Base-by-base conservation (phyloP, 805 yeast species). In the Metschnikowia continentalis region DNA sequence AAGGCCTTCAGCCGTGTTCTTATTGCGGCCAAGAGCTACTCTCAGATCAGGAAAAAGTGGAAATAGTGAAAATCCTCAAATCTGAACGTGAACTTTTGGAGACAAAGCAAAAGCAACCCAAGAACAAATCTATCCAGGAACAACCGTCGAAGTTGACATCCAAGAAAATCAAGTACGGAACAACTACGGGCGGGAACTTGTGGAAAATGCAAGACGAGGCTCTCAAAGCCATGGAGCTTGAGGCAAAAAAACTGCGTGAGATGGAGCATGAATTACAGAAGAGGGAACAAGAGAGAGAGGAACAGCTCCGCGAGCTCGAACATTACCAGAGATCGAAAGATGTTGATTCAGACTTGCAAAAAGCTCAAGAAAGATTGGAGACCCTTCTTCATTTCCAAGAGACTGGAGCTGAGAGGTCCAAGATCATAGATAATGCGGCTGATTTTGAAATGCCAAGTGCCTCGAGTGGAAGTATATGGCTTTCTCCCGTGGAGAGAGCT, bases 1-100 rank as follows among this genome's bases (percentile, higher is more conserved):
- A 94, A 63, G 98, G 98, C 0, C 71, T 89, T 22, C 94, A 91
- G 53, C 94, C 94, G 3, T 94, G 99, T 62, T 78, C 94, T 2
- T 86, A 70, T 54, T 94, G 99, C 70, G 88, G 90, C 0, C 64
- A 75, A 23, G 86, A 82, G 33, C 68, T 94, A 39, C 72, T 94
- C 17, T 75, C 82, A 5, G 63, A 68, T 10, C 78, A 77, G n/a
- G 96, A 91, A 56, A 77, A 81, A 59, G 54, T 61, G 3, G 82
- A 80, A 47, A 84, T 89, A 37, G 67, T 79, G 30, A 68, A 76
- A 5, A 65, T 83, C 3, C 68, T 88, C 35, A 71, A 75, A 41
- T 60, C 68, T 14, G 94, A 87, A 61, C 84, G 77, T 54, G 69
- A 69, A 1, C 56, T 41, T n/a, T 39, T 64, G 32, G 60, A 51